Conservation (phyloP, 768 basidiomycete species). For the Leccinum truebloodii region DNA sequence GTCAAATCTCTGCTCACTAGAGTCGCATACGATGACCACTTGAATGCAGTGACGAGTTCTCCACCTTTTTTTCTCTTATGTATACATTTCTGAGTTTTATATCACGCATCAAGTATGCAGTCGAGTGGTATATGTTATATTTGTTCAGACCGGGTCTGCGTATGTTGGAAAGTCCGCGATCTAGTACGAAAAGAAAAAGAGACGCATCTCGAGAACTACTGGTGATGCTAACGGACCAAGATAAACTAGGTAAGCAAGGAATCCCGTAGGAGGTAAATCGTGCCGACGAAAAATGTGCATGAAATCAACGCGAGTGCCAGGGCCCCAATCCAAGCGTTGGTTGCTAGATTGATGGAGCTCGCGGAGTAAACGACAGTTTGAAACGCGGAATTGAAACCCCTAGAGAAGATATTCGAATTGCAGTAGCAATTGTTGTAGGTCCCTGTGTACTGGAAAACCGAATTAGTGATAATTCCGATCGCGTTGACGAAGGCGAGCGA, state of each 20-base stretch:
- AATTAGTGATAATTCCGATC: constrained; percentile 23
- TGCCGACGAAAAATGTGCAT: background rate
- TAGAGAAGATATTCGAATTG: constrained; percentile 21
- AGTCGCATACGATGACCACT: no score
- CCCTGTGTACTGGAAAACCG: constrained; percentile 31
- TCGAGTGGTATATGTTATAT: no score
- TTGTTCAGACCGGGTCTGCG: no score
- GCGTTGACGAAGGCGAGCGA: constrained; percentile 31
- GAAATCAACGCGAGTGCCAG: background rate
- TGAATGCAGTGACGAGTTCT: no score
- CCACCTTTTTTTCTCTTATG: no score
- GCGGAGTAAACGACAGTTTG: constrained; percentile 21
- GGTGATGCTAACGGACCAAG: no score
- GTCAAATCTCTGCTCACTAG: no score
- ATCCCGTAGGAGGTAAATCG: background rate
- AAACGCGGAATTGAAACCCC: constrained; percentile 28
- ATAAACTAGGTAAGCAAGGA: background rate
- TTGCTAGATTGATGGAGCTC: constrained; percentile 23
- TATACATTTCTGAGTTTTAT: no score
- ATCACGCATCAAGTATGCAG: no score
- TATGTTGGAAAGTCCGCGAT: no score
- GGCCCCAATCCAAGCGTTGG: background rate
- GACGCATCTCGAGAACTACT: no score
- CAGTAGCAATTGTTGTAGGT: constrained; percentile 33
- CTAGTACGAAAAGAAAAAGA: no score